Conservation (phyloP, 1,284 basidiomycete genomes). For the Ganoderma resinaceum region DNA sequence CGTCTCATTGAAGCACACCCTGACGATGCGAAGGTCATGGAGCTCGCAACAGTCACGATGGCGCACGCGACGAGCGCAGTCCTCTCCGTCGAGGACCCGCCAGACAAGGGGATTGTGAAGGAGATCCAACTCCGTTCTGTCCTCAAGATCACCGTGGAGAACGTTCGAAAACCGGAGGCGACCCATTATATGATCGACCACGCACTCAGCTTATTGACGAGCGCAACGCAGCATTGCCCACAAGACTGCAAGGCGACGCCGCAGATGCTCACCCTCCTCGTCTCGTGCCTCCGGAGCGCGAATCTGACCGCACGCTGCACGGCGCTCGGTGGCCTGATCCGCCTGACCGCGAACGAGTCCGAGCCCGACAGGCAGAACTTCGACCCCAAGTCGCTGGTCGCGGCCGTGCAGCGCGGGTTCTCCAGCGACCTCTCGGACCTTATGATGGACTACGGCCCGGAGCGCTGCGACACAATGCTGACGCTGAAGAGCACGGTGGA, state of each 20-base stretch:
- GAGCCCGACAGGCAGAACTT: conserved; percentile 51
- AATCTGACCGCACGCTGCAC: conserved; percentile 58
- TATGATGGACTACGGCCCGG: conserved; percentile 56
- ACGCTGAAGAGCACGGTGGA: conserved; percentile 48
- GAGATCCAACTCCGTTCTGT: conserved; percentile 53
- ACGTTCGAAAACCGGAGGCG: conserved; percentile 52
- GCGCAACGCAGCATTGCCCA: conserved; percentile 50
- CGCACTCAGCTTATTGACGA: conserved; percentile 53
- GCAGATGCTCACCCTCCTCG: conserved; percentile 53
- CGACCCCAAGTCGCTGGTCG: conserved; percentile 53
- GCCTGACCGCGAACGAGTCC: conserved; percentile 50
- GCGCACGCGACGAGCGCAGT: conserved; percentile 58
- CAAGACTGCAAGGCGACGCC: conserved; percentile 52
- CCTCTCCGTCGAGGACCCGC: conserved; percentile 48
- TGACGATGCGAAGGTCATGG: conserved; percentile 55
- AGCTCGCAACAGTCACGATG: conserved; percentile 59
- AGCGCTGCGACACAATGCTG: conserved; percentile 52
- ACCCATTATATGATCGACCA: conserved; percentile 56
- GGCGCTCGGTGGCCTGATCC: conserved; percentile 58
- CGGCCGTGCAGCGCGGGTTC: conserved; percentile 46
- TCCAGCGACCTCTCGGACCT: conserved; percentile 55
- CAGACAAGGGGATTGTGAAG: conserved; percentile 45
- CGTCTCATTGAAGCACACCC: conserved; percentile 54
- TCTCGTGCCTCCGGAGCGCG: conserved; percentile 58
- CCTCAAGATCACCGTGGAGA: conserved; percentile 50